Conservation (phyloP, 257 asterid species). For the Parsonsia alboflavescens region DNA sequence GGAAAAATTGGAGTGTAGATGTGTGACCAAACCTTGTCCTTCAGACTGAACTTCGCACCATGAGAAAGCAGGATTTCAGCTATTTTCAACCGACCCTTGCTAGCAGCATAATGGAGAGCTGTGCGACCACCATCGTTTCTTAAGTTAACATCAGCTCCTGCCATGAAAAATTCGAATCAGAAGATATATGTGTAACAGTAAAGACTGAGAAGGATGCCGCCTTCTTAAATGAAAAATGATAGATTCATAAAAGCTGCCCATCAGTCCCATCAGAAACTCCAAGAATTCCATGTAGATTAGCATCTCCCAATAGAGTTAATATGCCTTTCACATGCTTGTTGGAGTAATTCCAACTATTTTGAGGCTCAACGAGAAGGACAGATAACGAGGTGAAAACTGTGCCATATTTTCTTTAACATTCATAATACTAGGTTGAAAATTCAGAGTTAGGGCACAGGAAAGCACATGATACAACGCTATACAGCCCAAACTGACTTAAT, state of each 20-base stretch:
- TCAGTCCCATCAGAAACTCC: neutral
- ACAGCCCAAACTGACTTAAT: neutral
- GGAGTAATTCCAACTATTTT: neutral
- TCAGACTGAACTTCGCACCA: slow-evolving; percentile 74
- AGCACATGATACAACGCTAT: neutral
- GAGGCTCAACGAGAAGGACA: neutral
- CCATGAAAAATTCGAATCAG: slow-evolving; percentile 19
- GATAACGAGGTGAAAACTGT: neutral
- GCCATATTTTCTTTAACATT: neutral
- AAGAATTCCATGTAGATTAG: neutral
- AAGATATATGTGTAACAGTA: slow-evolving; percentile 8
- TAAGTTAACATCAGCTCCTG: slow-evolving; percentile 81
- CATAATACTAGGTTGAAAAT: neutral
- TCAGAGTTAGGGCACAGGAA: neutral
- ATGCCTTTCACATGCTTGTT: neutral
- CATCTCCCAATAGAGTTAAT: neutral
- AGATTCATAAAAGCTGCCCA: neutral
- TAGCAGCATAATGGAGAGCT: slow-evolving; percentile 96
- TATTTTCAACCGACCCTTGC: slow-evolving; percentile 75
- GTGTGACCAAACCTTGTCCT: slow-evolving; percentile 69
- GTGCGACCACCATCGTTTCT: slow-evolving; percentile 83
- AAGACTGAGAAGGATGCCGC: slow-evolving; percentile 11
- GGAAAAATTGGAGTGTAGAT: neutral
- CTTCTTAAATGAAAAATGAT: neutral
- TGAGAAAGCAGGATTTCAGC: slow-evolving; percentile 73